Evolutionary conservation across 495 filamentous ascomycete species (phyloP).

Genomic region (Hyaloscypha bicolor): DNA sequence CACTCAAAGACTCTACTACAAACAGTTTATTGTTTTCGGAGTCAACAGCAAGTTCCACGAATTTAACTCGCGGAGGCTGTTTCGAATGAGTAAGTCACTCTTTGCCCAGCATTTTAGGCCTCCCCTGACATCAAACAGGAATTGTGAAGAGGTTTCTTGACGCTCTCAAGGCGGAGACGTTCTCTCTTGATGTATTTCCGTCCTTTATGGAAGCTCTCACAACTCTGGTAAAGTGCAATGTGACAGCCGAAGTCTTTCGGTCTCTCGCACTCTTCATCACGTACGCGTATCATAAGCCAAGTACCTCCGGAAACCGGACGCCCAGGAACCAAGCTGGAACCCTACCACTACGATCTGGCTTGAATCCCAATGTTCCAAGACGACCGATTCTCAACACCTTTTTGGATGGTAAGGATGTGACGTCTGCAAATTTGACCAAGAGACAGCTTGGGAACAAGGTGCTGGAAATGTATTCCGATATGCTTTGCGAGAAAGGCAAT

Average conservation of each 20-base stretch:
- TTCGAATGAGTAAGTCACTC: slow-evolving; percentile 81
- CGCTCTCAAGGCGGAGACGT: slow-evolving; percentile 81
- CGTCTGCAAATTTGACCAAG: slow-evolving; percentile 43
- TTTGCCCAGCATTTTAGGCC: slow-evolving; percentile 17
- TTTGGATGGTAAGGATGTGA: slow-evolving; percentile 21
- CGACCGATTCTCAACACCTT: slow-evolving; percentile 38
- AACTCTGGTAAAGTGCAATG: slow-evolving; percentile 73
- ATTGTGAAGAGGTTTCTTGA: slow-evolving; percentile 89
- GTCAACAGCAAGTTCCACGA: slow-evolving; percentile 84
- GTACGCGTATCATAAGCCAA: slow-evolving; percentile 77
- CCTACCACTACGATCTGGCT: slow-evolving; percentile 40
- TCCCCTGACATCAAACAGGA: slow-evolving; percentile 52
- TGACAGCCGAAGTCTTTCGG: slow-evolving; percentile 79
- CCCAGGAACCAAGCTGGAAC: slow-evolving; percentile 47
- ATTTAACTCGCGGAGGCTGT: slow-evolving; percentile 84
- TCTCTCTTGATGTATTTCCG: slow-evolving; percentile 66
- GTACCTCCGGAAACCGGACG: slow-evolving; percentile 51
- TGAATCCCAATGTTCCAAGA: slow-evolving; percentile 31
- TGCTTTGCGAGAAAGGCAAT: slow-evolving; percentile 76
- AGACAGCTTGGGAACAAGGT: slow-evolving; percentile 73
- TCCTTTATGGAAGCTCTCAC: slow-evolving; percentile 78
- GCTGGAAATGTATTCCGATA: slow-evolving; percentile 77
- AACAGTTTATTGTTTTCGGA: slow-evolving; percentile 84
- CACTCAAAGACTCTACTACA: slow-evolving; percentile 86
- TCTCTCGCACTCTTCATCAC: slow-evolving; percentile 93